Evolutionary conservation across 164 flowering plant genomes (phyloP).

Genomic region (Brasenia schreberi): DNA sequence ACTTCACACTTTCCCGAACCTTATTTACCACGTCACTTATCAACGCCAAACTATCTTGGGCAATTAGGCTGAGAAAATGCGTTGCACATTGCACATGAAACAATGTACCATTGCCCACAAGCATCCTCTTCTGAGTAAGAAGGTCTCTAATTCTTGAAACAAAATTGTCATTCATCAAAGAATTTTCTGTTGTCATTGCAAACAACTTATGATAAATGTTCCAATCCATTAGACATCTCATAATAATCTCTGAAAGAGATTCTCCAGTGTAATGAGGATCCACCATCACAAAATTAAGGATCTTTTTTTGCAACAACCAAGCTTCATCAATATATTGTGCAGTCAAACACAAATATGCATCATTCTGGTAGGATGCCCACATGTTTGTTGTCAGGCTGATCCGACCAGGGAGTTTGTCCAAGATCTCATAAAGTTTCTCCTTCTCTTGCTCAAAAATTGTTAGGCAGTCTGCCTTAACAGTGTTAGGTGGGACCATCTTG

Average conservation of each 20-base stretch:
- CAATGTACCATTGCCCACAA: constrained; percentile 31
- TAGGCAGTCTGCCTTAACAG: constrained; percentile 38
- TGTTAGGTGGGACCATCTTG: constrained; percentile 27
- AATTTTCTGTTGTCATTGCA: constrained; percentile 46
- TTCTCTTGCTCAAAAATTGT: constrained; percentile 61
- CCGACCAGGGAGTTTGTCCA: constrained; percentile 46
- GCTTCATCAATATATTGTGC: constrained; percentile 59
- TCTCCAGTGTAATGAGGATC: constrained; percentile 41
- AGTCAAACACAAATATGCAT: constrained; percentile 40
- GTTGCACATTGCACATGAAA: constrained; percentile 50
- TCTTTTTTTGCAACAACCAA: constrained; percentile 53
- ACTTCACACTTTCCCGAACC: constrained; percentile 42
- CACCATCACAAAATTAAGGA: constrained; percentile 45
- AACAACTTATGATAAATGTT: constrained; percentile 54
- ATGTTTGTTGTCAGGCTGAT: constrained; percentile 45
- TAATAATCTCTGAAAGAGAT: constrained; percentile 38
- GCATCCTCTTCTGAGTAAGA: constrained; percentile 35
- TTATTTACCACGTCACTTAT: constrained; percentile 30
- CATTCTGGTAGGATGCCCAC: constrained; percentile 48
- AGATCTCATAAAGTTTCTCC: constrained; percentile 33
- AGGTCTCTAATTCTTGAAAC: constrained; percentile 36
- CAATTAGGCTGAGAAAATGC: constrained; percentile 20
- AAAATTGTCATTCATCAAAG: constrained; percentile 30
- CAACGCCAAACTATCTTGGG: constrained; percentile 40
- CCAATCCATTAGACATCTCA: constrained; percentile 59